Conservation (phyloP, 164 flowering plant species). For the Nelumbo lutea region DNA sequence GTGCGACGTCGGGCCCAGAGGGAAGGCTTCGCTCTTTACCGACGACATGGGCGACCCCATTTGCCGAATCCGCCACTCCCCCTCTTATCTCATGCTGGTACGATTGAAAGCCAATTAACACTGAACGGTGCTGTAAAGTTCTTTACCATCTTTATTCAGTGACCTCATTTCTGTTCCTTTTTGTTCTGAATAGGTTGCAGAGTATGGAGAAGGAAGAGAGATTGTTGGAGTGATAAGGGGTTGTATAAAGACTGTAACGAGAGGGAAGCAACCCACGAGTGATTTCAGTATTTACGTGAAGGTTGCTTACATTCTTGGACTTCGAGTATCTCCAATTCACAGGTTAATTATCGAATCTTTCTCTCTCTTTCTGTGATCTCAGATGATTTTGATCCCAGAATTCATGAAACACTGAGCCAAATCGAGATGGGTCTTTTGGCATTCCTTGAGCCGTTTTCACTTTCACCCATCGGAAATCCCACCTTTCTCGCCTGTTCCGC, state of each 20-base stretch:
- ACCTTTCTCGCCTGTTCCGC: background rate
- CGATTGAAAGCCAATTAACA: background rate
- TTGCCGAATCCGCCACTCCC: conserved; percentile 47
- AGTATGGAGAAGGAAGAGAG: conserved; percentile 37
- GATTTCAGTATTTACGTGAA: conserved; percentile 35
- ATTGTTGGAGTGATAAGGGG: conserved; percentile 69
- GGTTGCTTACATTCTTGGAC: conserved; percentile 60
- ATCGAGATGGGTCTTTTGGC: background rate
- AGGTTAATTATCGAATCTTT: conserved; percentile 32
- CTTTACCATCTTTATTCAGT: background rate
- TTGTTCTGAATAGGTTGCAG: conserved; percentile 46
- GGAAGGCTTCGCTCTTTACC: conserved; percentile 49
- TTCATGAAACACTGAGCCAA: no score
- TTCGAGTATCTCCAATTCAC: conserved; percentile 57
- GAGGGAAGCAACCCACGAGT: conserved; percentile 22
- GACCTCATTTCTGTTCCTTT: background rate
- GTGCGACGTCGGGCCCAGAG: conserved; percentile 50
- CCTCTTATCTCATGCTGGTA: conserved; percentile 60
- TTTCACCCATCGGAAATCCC: background rate
- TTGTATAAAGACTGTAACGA: conserved; percentile 50
- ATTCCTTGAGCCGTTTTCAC: background rate
- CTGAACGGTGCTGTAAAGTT: background rate
- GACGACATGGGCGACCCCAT: conserved; percentile 74
- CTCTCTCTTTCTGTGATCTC: background rate
- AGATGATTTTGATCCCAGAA: background rate